phyloP scores from a whole-genome alignment of 768 basidiomycete species.

The Favolaschia claudopus region DNA sequence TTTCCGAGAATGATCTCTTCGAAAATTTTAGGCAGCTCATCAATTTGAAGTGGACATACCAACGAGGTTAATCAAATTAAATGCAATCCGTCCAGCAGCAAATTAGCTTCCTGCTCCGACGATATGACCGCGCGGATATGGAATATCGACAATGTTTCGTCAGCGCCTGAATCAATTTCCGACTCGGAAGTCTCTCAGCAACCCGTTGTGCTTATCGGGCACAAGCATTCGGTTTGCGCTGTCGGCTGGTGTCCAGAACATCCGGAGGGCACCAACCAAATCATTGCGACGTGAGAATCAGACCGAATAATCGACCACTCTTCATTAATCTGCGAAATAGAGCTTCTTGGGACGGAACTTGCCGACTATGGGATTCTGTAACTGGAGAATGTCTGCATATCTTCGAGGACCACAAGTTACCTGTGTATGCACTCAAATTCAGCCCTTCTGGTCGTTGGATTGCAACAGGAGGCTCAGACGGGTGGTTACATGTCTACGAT shows the following conservation, averaged over 20 bases:
- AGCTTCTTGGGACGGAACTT: slow-evolving; percentile 81
- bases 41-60: slow-evolving; percentile 64
- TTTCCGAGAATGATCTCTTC: slow-evolving; percentile 16
- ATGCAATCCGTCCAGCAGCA: slow-evolving; percentile 67
- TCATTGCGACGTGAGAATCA: slow-evolving; percentile 76
- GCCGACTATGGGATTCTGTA: slow-evolving; percentile 83
- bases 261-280: slow-evolving; percentile 57
- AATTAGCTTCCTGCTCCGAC: slow-evolving; percentile 83
- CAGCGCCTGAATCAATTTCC: slow-evolving; percentile 43
- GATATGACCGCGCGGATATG: slow-evolving; percentile 82
- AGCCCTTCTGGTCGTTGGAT: slow-evolving; percentile 77
- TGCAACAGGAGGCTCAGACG: slow-evolving; percentile 83
- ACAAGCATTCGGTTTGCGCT: slow-evolving; percentile 68
- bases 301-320: too few species aligned
- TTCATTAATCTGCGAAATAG: slow-evolving; percentile 42
- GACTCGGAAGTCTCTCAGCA: slow-evolving; percentile 43
- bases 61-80: slow-evolving; percentile 84
- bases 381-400: slow-evolving; percentile 78
- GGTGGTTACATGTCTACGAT: slow-evolving; percentile 76
- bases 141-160: slow-evolving; percentile 58
- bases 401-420: slow-evolving; percentile 74
- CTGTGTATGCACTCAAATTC: slow-evolving; percentile 78
- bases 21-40: slow-evolving; percentile 11
- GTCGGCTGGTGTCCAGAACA: slow-evolving; percentile 74
- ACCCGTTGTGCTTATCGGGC: slow-evolving; percentile 63